Evolutionary conservation across 2,329 filamentous ascomycete genomes (phyloP).

Genomic region (Beauveria asiatica): DNA sequence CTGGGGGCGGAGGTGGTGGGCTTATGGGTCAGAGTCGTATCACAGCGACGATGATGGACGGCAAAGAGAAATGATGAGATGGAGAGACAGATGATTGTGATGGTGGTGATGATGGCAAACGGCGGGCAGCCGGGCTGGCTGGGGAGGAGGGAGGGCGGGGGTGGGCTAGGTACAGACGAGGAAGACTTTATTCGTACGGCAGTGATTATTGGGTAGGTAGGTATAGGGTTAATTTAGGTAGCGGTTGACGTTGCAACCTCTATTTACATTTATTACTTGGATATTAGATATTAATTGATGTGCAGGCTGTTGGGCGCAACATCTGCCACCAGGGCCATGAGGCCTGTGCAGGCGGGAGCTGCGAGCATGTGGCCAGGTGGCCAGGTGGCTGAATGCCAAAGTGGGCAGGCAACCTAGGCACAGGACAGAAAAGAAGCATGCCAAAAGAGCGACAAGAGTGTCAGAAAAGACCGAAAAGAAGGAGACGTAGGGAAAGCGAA

Average conservation of each 20-base stretch:
- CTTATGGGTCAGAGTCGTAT: background rate
- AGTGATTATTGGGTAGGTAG: too few species aligned
- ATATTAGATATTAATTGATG: too few species aligned
- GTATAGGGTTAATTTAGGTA: too few species aligned
- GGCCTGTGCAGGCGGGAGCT: background rate
- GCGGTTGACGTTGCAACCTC: too few species aligned
- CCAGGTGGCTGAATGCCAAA: background rate
- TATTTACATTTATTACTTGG: too few species aligned
- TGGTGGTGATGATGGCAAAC: slow-evolving; percentile 1
- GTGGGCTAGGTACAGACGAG: background rate
- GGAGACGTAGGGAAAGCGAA: background rate
- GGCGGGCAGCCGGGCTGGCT: background rate
- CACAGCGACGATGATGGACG: background rate
- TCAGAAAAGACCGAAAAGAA: background rate
- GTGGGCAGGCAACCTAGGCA: background rate
- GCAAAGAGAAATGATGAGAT: background rate
- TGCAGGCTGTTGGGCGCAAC: background rate
- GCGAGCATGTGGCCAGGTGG: background rate
- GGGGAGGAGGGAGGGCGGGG: background rate
- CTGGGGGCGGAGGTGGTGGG: background rate
- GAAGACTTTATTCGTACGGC: too few species aligned
- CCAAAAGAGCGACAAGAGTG: background rate
- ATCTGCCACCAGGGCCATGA: background rate
- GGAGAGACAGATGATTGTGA: background rate
- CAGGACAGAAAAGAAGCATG: background rate